phyloP scores from a whole-genome alignment of 2,329 filamentous ascomycete species.

The Phaeosphaeriaceae sp. region DNA sequence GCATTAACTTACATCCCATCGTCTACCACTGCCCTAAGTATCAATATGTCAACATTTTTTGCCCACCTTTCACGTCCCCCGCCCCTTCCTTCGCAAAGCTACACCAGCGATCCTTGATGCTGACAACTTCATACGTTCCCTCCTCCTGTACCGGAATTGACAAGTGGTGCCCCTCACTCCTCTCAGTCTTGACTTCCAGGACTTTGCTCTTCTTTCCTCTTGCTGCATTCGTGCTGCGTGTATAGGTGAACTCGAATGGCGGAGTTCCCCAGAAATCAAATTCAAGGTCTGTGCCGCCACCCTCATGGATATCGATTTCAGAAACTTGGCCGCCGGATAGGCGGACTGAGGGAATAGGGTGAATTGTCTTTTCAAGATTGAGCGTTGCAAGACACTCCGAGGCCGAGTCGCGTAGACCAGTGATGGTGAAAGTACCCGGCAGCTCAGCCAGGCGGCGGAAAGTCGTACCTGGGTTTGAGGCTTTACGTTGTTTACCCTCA shows the following conservation, averaged over 20 bases:
- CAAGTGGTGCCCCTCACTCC: constrained; percentile 81
- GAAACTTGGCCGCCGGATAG: constrained; percentile 83
- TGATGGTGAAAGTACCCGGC: constrained; percentile 87
- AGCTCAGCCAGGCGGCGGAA: constrained; percentile 94
- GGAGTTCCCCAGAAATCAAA: constrained; percentile 96
- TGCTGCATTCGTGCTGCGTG: constrained; percentile 84
- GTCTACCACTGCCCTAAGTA: neutral
- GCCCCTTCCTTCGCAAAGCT: constrained; percentile 78
- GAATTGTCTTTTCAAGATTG: constrained; percentile 81
- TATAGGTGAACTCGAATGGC: constrained; percentile 98
- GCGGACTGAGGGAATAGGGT: constrained; percentile 88
- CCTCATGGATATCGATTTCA: constrained; percentile 93
- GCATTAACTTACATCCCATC: neutral
- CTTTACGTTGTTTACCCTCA: constrained; percentile 77
- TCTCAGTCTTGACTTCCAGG: constrained; percentile 88
- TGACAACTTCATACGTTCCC: constrained; percentile 95
- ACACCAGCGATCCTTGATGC: constrained; percentile 93
- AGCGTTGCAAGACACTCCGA: constrained; percentile 85
- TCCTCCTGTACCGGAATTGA: constrained; percentile 86
- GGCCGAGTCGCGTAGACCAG: constrained; percentile 83
- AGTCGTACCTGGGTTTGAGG: constrained; percentile 76
- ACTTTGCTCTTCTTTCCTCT: constrained; percentile 65
- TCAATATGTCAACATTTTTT: constrained; percentile 50
- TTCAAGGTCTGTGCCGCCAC: constrained; percentile 87
- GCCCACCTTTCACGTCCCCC: constrained; percentile 42